A percentile compares a stretch with the other conserved stretches of the same genome.
phyloP scores from a whole-genome alignment of 495 filamentous ascomycete genomes.

The Penicillium argentinense region DNA sequence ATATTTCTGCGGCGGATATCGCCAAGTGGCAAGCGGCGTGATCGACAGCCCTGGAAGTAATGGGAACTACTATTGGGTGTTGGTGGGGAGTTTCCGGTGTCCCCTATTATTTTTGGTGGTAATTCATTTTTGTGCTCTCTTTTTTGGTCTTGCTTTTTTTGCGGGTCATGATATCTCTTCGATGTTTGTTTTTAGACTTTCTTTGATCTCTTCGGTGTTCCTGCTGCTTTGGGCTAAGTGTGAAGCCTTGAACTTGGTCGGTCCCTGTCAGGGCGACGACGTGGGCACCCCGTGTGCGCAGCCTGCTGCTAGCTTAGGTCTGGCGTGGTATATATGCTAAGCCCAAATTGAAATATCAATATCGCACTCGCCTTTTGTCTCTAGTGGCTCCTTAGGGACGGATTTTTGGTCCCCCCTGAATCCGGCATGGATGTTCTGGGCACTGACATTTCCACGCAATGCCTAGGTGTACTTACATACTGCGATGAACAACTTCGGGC shows the following conservation, averaged over 20 bases:
- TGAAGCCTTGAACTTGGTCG: neutral
- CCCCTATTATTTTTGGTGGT: neutral
- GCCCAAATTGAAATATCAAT: no score
- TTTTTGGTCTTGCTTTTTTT: constrained; percentile 1
- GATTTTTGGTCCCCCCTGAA: no score
- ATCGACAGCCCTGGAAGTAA: neutral
- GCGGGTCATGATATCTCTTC: neutral
- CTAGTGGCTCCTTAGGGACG: no score
- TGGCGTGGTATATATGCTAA: no score
- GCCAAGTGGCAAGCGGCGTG: constrained; percentile 35
- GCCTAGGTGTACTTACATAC: no score
- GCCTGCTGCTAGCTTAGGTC: no score
- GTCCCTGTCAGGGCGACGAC: no score
- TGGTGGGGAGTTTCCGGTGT: constrained; percentile 17
- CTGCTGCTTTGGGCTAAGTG: neutral
- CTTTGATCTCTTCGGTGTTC: neutral
- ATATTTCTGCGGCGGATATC: constrained; percentile 38
- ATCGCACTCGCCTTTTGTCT: no score
- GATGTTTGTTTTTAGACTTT: neutral
- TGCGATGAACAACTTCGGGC: no score
- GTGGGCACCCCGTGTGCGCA: no score
- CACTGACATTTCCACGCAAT: no score
- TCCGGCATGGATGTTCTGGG: no score
- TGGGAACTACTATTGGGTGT: constrained; percentile 4
- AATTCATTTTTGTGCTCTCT: neutral